Conservation (phyloP, 129 eudicot species). For the Artemisia annua region DNA sequence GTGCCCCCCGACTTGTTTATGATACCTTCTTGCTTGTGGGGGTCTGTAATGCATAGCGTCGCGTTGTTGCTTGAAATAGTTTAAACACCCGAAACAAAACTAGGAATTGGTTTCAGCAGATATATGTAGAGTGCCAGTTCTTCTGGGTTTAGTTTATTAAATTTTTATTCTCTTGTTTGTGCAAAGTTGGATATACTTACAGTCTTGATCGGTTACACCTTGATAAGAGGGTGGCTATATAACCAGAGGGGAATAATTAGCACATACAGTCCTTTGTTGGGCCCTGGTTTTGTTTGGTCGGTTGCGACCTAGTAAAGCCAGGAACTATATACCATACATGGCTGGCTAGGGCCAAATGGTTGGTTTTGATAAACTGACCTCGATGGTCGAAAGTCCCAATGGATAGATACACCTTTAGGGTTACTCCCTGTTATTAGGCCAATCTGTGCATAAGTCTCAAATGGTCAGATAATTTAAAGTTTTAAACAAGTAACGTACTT, state of each 20-base stretch:
- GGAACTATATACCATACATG: too few relatives aligned
- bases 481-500: too few relatives aligned
- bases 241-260: too few relatives aligned
- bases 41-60: conserved; percentile 22
- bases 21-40: conserved; percentile 13
- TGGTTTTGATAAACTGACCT: too few relatives aligned
- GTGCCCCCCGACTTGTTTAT: conserved; percentile 17
- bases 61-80: conserved; percentile 31
- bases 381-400: neutral
- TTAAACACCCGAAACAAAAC: conserved; percentile 23
- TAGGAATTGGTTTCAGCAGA: conserved; percentile 15
- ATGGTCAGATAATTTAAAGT: neutral
- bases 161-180: neutral
- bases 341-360: neutral
- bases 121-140: conserved; percentile 27
- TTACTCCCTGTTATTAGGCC: neutral
- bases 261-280: neutral
- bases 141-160: conserved; percentile 33
- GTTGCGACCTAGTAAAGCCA: neutral
- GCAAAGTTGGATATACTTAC: too few relatives aligned
- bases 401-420: neutral
- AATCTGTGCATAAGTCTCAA: neutral
- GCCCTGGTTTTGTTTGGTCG: neutral
- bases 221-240: too few relatives aligned
- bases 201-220: too few relatives aligned